Evolutionary conservation across 2,329 filamentous ascomycete genomes (phyloP), one percentile per base, ranked within the genome.

Genomic region (Paraphaeosphaeria sporulosa): DNA sequence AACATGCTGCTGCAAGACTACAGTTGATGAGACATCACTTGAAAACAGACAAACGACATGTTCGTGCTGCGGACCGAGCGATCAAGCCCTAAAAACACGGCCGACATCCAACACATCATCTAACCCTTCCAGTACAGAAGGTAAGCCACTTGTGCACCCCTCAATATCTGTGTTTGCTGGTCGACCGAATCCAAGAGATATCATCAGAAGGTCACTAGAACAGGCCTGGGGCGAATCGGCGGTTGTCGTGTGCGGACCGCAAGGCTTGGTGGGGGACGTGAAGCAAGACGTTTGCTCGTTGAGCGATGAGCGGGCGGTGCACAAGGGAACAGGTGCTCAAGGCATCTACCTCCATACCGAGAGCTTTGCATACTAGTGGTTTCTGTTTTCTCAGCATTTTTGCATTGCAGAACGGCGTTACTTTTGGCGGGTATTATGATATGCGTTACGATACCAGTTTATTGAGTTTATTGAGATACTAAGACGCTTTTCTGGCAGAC

Each of bases 281-380:
- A 81, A 87, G 58, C 82, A 79, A 15, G 82, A 79, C 57, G 86
- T 86, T 0, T 86, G 85, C 3, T 79, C 70, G 9, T 66, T 90
- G 44, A 87, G 86, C 64, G 87, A 90, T 71, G 88, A 90, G 73
- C 79, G 88, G 32, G 88, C 86, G 3, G 86, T 90, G 46, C 87
- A 89, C 66, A 90, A 90, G 72, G 88, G 88, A 2, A 89, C 85
- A 0, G 87, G 87, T 0, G 88, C 88, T 15, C 87, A 89, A 71
- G 88, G 87, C 0, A 84, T 89, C 30, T 88, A 84, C 70, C 71
- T 88, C 34, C 85, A 88, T 74, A 83, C 83, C 0, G 87, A 89
- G 72, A 81, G 79, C 19, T 89, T 87, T 75, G 83, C 81, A 3
- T 87, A 78, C 62, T 82, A 64, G 10, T 10, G 8, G 12, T 9